A percentile compares a stretch with the other conserved stretches of the same genome.
Conservation (phyloP, 2,329 filamentous ascomycete genomes). For the Fusarium foetens region DNA sequence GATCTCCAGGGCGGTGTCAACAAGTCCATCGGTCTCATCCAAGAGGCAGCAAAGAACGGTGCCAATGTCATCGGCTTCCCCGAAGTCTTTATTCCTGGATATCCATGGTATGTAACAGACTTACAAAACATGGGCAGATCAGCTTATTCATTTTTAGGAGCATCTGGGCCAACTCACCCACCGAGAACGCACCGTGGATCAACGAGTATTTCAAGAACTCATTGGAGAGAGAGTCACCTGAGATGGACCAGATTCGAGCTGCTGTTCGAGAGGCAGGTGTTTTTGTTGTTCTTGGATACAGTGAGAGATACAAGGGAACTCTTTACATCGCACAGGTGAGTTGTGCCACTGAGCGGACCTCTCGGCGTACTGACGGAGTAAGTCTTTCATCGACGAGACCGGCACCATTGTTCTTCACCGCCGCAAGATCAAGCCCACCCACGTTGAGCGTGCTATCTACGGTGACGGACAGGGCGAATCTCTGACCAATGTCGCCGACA, state of each 20-base stretch:
- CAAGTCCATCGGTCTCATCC: constrained; percentile 49
- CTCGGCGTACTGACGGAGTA: accelerated
- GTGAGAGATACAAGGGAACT: constrained; percentile 50
- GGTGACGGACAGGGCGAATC: constrained; percentile 56
- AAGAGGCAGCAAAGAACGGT: constrained; percentile 46
- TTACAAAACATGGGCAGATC: neutral
- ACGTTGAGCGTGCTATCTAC: constrained; percentile 61
- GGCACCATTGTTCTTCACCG: constrained; percentile 54
- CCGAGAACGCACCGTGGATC: constrained; percentile 51
- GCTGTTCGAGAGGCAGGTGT: constrained; percentile 59
- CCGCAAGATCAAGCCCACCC: constrained; percentile 63
- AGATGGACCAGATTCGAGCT: constrained; percentile 56
- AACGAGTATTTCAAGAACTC: constrained; percentile 59
- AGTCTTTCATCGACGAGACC: constrained; percentile 54
- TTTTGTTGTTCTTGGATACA: constrained; percentile 55
- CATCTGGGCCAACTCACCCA: constrained; percentile 44
- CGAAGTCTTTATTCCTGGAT: constrained; percentile 58
- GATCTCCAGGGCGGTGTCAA: constrained; percentile 49
- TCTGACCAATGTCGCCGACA: constrained; percentile 52
- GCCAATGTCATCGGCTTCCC: constrained; percentile 55
- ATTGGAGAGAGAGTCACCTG: constrained; percentile 50
- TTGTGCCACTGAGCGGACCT: accelerated
- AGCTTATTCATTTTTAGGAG: constrained; percentile 34
- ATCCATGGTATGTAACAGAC: constrained; percentile 55
- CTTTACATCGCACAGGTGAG: constrained; percentile 54